Base-by-base conservation (phyloP, 208 protist species). In the Acanthamoeba quina region DNA sequence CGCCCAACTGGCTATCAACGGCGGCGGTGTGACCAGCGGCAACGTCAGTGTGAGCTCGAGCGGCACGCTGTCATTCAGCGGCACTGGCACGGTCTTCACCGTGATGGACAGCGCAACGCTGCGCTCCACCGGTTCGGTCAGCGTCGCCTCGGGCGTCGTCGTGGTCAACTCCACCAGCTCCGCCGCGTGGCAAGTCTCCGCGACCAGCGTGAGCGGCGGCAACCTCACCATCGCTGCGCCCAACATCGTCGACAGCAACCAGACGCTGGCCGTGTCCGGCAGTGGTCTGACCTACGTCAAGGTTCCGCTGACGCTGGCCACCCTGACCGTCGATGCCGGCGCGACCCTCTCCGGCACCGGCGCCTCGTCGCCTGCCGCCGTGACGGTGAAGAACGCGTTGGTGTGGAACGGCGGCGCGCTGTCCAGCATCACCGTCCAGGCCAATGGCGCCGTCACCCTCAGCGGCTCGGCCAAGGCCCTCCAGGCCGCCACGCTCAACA, bases 81-180 rank as follows among this genome's bases (percentile, higher is more conserved):
- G 31, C n/a, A 19, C 26, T 49, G 41, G 86, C 68, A 31, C 3
- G 26, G 60, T 76, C 60, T 76, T 78, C 62, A 64, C 44, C 64
- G 19, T 92, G 31, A 92, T 92, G 86, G 56, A 21, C 86, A 92
- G 11, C 52, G 68, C 64, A 3, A 7, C 86, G 31, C 37, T 92
- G 26, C 47, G 41, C 31, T 49, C 60, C 29, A 24, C 64, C 52
- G 86, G 86, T 4, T 44, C 60, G 1, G 64, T 92, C 49, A 70
- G 26, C 49, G 86, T 92, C 11, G 52, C n/a, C 62, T 31, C 21
- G 31, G 86, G 60, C 86, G 26, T 92, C n/a, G 64, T 92, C 34
- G 10, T 60, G n/a, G 34, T 92, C 64, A 92, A 92, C 52, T 70
- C 86, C 31, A 78, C 86, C 37, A 78, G 44, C 49, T 24, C 86